phyloP scores from a whole-genome alignment of 164 flowering plant species.

The Piper betle region DNA sequence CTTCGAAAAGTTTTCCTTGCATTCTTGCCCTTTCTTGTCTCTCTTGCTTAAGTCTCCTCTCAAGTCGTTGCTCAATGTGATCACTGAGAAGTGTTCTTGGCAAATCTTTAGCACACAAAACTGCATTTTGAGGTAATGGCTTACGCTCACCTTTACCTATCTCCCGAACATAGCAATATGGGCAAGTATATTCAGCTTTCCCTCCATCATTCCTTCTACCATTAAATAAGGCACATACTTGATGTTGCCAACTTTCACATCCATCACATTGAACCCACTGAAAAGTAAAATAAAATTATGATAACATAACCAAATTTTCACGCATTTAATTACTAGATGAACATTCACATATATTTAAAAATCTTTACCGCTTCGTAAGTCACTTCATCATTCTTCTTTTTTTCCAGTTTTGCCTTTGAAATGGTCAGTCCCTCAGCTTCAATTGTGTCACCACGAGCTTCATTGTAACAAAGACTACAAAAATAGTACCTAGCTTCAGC shows the following conservation, averaged over 20 bases:
- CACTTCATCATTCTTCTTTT: conserved; percentile 11
- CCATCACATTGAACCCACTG: conserved; percentile 23
- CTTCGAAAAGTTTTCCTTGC: conserved; percentile 8
- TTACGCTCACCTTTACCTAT: conserved; percentile 7
- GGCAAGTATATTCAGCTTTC: conserved; percentile 14
- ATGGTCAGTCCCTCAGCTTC: conserved; percentile 5
- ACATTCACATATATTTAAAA: background rate
- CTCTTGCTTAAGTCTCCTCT: conserved; percentile 7
- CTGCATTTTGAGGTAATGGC: conserved; percentile 9
- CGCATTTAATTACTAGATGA: background rate
- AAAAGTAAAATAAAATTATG: background rate
- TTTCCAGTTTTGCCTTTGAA: conserved; percentile 4
- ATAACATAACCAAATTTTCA: background rate
- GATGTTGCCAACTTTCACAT: conserved; percentile 19
- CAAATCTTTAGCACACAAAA: conserved; percentile 16
- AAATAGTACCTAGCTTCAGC: conserved; percentile 3
- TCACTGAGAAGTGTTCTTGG: conserved; percentile 16
- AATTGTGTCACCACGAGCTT: conserved; percentile 1
- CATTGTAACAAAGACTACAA: conserved; percentile 12
- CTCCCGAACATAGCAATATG: conserved; percentile 8
- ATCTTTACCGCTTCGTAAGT: conserved; percentile 9
- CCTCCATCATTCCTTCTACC: conserved; percentile 6
- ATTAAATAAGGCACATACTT: conserved; percentile 18
- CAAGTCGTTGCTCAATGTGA: conserved; percentile 15
- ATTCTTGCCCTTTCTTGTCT: conserved; percentile 11